These are phyloP conservation scores for Falciphora oryzae DNA, from an alignment of 2,329 filamentous ascomycete species.

Conservation along the genomic window DNA sequence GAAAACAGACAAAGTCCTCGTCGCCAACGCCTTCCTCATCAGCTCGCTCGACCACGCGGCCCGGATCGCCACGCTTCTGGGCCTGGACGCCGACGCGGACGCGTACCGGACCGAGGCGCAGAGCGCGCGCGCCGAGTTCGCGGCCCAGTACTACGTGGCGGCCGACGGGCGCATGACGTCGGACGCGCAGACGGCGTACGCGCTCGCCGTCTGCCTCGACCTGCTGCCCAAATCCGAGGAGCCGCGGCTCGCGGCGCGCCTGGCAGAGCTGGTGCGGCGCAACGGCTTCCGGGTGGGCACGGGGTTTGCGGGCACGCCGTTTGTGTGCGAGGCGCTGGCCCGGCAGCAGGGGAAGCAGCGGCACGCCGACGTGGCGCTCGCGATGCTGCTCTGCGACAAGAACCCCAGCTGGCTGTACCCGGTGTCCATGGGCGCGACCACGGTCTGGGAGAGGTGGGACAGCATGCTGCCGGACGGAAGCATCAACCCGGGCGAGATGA, in stretches of 20 bases:
- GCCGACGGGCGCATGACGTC: constrained; percentile 2
- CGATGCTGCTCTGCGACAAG: constrained; percentile 27
- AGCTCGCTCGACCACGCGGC: constrained; percentile 26
- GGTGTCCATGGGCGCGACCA: constrained; percentile 33
- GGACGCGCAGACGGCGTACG: constrained; percentile 22
- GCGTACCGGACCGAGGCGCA: constrained; percentile 19
- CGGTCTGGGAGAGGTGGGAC: constrained; percentile 37
- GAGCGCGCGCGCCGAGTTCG: constrained; percentile 19
- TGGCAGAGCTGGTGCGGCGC: constrained; percentile 6
- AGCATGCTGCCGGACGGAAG: constrained; percentile 29
- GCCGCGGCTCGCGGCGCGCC: not conserved
- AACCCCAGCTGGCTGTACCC: constrained; percentile 32
- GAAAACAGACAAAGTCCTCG: constrained; percentile 27
- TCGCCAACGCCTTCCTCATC: constrained; percentile 33
- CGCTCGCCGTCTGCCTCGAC: constrained; percentile 22
- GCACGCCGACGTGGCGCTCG: not conserved
- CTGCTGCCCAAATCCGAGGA: constrained; percentile 12
- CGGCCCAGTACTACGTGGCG: constrained; percentile 21
- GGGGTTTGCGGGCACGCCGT: constrained; percentile 23
- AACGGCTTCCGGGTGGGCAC: constrained; percentile 19
- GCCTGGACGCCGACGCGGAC: constrained; percentile 15
- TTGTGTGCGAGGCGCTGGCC: constrained; percentile 16
- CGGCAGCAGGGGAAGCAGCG: not conserved
- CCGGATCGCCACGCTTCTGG: constrained; percentile 20
- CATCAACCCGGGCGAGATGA: constrained; percentile 34